Evolutionary conservation across 164 flowering plant species (phyloP).

Genomic region (Chimonanthus salicifolius): DNA sequence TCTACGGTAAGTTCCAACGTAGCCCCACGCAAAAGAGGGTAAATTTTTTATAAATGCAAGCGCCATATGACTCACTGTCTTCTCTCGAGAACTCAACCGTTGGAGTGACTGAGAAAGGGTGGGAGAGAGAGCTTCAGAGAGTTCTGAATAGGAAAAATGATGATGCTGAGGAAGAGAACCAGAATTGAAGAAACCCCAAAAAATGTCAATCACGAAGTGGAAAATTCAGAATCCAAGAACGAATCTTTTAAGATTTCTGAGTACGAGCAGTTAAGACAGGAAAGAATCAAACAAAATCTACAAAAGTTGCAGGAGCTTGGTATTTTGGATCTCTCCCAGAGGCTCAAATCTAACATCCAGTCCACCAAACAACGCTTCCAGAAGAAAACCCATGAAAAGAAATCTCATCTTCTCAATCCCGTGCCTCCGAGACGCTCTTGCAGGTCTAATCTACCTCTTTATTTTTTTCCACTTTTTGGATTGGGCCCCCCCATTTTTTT

Average conservation of each 20-base stretch:
- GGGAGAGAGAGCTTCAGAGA: not conserved
- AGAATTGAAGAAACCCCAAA: slow-evolving; percentile 15
- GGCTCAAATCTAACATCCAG: slow-evolving; percentile 34
- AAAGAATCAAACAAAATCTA: slow-evolving; percentile 61
- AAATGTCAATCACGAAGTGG: not conserved
- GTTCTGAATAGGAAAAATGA: slow-evolving; percentile 16
- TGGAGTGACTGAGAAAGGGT: not conserved
- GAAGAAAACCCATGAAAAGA: slow-evolving; percentile 6
- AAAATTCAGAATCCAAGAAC: too few species aligned
- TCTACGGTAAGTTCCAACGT: too few species aligned
- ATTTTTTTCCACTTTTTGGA: not conserved
- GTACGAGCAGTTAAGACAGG: slow-evolving; percentile 56
- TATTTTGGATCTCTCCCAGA: slow-evolving; percentile 47
- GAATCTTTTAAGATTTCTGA: not conserved
- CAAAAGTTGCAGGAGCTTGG: slow-evolving; percentile 70
- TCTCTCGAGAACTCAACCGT: slow-evolving; percentile 15
- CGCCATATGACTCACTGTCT: not conserved
- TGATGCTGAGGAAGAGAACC: slow-evolving; percentile 21
- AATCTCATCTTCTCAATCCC: slow-evolving; percentile 17
- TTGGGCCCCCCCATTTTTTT: not conserved
- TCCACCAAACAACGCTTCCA: slow-evolving; percentile 16
- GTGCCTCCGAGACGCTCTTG: slow-evolving; percentile 55
- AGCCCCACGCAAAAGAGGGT: too few species aligned
- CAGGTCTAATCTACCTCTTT: slow-evolving; percentile 31
- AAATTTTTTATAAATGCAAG: not conserved